phyloP scores from a whole-genome alignment of 495 filamentous ascomycete genomes.

The Wilcoxina mikolae region DNA sequence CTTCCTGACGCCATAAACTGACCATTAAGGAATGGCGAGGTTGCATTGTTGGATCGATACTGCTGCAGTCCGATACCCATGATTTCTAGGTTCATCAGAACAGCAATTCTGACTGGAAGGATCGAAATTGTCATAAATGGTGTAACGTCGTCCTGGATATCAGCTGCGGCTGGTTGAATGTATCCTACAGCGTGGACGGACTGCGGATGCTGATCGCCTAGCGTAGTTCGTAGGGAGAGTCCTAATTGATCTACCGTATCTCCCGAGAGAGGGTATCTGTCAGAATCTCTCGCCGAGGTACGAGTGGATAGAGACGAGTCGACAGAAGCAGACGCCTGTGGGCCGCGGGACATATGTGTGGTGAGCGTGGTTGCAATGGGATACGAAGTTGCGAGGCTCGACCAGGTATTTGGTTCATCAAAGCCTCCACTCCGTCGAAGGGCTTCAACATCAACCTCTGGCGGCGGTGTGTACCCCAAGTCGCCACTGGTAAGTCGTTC shows the following conservation, averaged over 20 bases:
- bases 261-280: background rate
- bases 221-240: background rate
- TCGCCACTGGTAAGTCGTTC: background rate
- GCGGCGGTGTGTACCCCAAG: background rate
- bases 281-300: background rate
- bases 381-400: constrained; percentile 15
- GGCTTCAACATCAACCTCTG: constrained; percentile 3
- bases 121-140: constrained; percentile 4
- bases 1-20: background rate
- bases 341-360: background rate
- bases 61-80: constrained; percentile 7
- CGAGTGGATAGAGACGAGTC: background rate
- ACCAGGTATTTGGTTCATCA: constrained; percentile 6
- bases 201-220: background rate
- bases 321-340: background rate
- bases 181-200: constrained; percentile 2
- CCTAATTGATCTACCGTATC: too few species aligned
- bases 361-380: constrained; percentile 12
- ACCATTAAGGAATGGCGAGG: constrained; percentile 11
- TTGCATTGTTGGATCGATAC: constrained; percentile 9
- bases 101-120: constrained; percentile 7
- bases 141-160: background rate
- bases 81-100: constrained; percentile 10
- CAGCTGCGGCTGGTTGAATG: background rate
- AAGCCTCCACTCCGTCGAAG: background rate